Base-by-base conservation (phyloP, 805 yeast genomes). In the Metschnikowia gelsemii region DNA sequence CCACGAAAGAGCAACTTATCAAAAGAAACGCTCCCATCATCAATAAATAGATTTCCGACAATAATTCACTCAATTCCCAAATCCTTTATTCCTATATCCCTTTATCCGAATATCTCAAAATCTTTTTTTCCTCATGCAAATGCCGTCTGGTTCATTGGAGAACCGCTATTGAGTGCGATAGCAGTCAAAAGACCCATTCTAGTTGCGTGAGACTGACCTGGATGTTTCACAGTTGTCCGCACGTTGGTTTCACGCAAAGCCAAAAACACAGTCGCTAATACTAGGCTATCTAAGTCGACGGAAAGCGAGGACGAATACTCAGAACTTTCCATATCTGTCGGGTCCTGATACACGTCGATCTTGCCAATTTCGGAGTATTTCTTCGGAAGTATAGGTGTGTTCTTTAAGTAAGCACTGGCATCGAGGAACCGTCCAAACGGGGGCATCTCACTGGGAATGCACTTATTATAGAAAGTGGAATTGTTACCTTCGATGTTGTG, bases 391-490 rank as follows among this genome's bases (percentile, higher is more conserved):
- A 61, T 20, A 22, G 49, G 51, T 16, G 49, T 31, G 7, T 40
- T 42, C 18, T 51, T 46, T 16, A 49, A 25, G 43, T 63, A 66
- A 7, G 52, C 42, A 16, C 57, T 33, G 1, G 63, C 44, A 42
- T 68, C 72, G 33, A 52, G 54, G 32, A 61, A 66, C 5, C 48
- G 43, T 6, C 71, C 72, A 49, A 70, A 70, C 1, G 73, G 73
- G 1, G 74, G 75, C 38, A 60, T 43, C 12, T 61, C 55, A 40
- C 54, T 49, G 11, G 71, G 64, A 11, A 66, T 49, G 45, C 49
- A 47, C 21, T 24, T 28, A 23, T 23, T 25, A 11, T 34, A 47
- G 51, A 27, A 31, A 11, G 48, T 16, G 8, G 46, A 16, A 13
- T 18, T 20, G 17, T 18, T 28, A 14, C 35, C 42, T 21, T 34